Evolutionary conservation across 2,329 filamentous ascomycete genomes (phyloP).

Genomic region (Chlorencoelia australis): DNA sequence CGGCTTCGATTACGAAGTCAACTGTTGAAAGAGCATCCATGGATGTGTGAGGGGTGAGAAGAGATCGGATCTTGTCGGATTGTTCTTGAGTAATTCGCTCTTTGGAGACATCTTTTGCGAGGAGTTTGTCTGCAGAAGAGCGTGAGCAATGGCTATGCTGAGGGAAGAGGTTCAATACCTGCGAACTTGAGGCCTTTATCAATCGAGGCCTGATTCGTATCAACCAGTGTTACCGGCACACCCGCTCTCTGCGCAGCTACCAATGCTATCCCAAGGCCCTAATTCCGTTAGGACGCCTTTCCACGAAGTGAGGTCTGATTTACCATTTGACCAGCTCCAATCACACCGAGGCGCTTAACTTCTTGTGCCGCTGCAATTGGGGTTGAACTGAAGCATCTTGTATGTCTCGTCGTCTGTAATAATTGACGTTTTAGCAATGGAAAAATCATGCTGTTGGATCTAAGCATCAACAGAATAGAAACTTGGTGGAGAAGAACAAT

Average conservation of each 20-base stretch:
- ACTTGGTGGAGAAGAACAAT: not conserved
- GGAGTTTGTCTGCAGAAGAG: constrained; percentile 63
- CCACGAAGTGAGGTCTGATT: constrained; percentile 4
- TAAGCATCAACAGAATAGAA: too few relatives aligned
- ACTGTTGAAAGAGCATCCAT: constrained; percentile 71
- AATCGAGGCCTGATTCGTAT: constrained; percentile 73
- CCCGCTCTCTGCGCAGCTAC: constrained; percentile 79
- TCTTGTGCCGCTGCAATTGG: constrained; percentile 51
- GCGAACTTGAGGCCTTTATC: constrained; percentile 88
- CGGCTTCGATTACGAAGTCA: constrained; percentile 96
- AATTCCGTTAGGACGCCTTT: constrained; percentile 1
- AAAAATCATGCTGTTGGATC: constrained; percentile 20
- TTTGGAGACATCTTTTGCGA: constrained; percentile 88
- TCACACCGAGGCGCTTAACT: constrained; percentile 80
- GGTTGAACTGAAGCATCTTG: constrained; percentile 59
- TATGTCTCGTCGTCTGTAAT: constrained; percentile 15
- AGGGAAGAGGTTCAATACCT: constrained; percentile 38
- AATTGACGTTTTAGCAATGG: constrained; percentile 19
- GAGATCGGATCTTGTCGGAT: constrained; percentile 60
- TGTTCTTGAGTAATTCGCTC: constrained; percentile 73
- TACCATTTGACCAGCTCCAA: constrained; percentile 96
- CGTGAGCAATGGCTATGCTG: not conserved
- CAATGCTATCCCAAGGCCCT: constrained; percentile 93
- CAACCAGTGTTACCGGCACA: constrained; percentile 77
- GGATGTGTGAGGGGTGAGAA: constrained; percentile 59